These are phyloP conservation scores for Suillus occidentalis DNA, from an alignment of 768 basidiomycete genomes.

Conservation along the genomic window DNA sequence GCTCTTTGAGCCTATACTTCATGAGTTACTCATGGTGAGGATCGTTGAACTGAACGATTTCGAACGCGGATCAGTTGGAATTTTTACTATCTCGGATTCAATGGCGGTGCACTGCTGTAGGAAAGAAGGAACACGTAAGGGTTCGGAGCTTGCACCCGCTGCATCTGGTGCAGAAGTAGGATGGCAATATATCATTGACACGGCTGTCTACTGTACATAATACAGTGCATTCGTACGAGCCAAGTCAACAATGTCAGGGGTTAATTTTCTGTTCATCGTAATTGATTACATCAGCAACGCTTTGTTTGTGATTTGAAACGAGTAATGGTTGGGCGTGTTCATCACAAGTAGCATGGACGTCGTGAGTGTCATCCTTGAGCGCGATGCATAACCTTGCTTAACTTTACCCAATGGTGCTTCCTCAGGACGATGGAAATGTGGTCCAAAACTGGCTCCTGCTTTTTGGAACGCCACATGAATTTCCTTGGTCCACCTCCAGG, in stretches of 20 bases:
- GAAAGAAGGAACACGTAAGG: conserved; percentile 40
- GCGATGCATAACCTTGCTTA: conserved; percentile 4
- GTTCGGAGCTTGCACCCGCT: conserved; percentile 50
- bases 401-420: not conserved
- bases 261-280: not conserved
- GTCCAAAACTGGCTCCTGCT: conserved; percentile 26
- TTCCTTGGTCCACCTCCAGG: conserved; percentile 58
- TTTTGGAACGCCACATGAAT: conserved; percentile 55
- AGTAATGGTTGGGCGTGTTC: not conserved
- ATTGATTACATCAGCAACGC: conserved; percentile 1
- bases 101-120: not conserved
- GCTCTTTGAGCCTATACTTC: conserved; percentile 74
- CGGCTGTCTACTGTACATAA: not conserved
- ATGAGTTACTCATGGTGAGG: conserved; percentile 43
- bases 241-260: not conserved
- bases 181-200: not conserved
- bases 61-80: conserved; percentile 67
- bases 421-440: conserved; percentile 17
- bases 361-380: conserved; percentile 19
- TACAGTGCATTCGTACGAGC: not conserved
- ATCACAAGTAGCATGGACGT: conserved; percentile 23
- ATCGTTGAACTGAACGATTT: not conserved
- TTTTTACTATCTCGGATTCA: conserved; percentile 29
- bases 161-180: not conserved
- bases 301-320: not conserved